These are phyloP conservation scores for Cajanus cajan DNA, from an alignment of 306 rosid species.

Conservation along the genomic window DNA sequence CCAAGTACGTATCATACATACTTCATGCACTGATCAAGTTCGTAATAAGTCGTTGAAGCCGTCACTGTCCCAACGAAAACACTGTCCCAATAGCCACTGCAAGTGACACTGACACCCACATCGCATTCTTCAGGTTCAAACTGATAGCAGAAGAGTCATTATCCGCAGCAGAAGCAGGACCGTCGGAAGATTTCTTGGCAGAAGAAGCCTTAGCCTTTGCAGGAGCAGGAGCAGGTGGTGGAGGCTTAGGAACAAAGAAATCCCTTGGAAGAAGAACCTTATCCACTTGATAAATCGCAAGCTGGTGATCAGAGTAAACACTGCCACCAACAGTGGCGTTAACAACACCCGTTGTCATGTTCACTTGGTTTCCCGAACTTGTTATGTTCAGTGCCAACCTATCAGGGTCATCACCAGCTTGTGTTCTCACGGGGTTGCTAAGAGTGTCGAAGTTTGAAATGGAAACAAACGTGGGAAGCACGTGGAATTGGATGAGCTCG, in stretches of 20 bases:
- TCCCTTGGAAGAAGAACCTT: constrained; percentile 60
- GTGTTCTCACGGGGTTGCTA: constrained; percentile 69
- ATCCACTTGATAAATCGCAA: constrained; percentile 67
- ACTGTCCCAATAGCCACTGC: constrained; percentile 7
- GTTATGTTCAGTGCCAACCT: constrained; percentile 63
- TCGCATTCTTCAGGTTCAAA: constrained; percentile 14
- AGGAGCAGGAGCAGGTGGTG: constrained; percentile 52
- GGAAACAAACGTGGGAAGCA: constrained; percentile 48
- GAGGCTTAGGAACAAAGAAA: constrained; percentile 53
- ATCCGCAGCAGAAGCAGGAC: constrained; percentile 22
- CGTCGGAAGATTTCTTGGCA: constrained; percentile 38
- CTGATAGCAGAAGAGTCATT: constrained; percentile 32
- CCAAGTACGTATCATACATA: not conserved
- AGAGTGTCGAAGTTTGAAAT: constrained; percentile 65
- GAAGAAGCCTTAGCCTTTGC: constrained; percentile 33
- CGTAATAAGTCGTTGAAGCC: too few species aligned
- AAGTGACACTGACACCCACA: not conserved
- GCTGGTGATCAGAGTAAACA: constrained; percentile 61
- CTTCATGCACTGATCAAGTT: not conserved
- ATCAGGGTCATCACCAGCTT: constrained; percentile 57
- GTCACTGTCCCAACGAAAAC: constrained; percentile 27
- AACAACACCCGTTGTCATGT: constrained; percentile 58
- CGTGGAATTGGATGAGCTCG: constrained; percentile 64
- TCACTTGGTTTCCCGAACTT: constrained; percentile 58
- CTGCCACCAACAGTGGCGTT: constrained; percentile 65